Evolutionary conservation across 108 stramenopile species (phyloP).

Genomic region (Chaetoceros muelleri): DNA sequence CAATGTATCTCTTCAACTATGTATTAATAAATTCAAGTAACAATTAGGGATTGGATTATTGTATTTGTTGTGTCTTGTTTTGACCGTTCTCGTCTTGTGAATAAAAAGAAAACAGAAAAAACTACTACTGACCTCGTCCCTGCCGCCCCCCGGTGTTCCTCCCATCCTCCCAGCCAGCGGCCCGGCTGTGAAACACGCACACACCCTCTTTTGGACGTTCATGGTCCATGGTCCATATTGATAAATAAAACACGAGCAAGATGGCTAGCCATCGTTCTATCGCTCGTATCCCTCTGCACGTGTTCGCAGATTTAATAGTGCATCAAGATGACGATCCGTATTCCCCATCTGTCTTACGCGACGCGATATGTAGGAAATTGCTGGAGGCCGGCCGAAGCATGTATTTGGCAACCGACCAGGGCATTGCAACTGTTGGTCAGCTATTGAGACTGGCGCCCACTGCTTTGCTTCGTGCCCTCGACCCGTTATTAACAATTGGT

Average conservation of each 20-base stretch:
- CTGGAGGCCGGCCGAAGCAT: constrained; percentile 1
- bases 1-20: too few species aligned
- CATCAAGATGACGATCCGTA: neutral
- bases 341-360: constrained; percentile 5
- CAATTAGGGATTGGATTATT: too few species aligned
- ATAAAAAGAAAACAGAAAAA: too few species aligned
- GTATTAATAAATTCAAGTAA: too few species aligned
- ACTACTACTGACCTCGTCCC: too few species aligned
- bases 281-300: constrained; percentile 38
- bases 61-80: too few species aligned
- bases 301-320: constrained; percentile 45
- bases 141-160: too few species aligned
- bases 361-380: constrained; percentile 9
- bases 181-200: too few species aligned
- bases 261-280: constrained; percentile 38
- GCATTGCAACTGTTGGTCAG: constrained; percentile 44
- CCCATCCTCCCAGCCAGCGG: too few species aligned
- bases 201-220: too few species aligned
- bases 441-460: constrained; percentile 28
- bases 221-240: too few species aligned
- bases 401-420: constrained; percentile 2
- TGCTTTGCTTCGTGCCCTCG: constrained; percentile 39
- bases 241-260: constrained; percentile 26
- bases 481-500: constrained; percentile 65
- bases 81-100: too few species aligned